Evolutionary conservation across 139 green algal genomes (phyloP).

Genomic region (Coccomyxa sp.): DNA sequence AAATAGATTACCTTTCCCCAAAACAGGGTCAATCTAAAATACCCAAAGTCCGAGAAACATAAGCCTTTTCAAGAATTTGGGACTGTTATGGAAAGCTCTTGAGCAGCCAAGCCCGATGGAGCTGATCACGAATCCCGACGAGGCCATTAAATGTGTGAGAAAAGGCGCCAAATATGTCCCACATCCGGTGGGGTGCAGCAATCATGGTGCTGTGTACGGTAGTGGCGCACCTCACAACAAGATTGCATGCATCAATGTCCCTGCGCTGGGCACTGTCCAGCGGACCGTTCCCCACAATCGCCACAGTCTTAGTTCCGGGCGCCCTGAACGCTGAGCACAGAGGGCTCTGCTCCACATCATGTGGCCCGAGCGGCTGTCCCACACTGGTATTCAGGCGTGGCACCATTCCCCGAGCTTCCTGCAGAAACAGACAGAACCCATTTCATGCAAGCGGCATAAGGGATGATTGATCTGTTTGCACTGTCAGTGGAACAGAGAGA

Average conservation of each 20-base stretch:
- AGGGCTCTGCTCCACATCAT: background rate
- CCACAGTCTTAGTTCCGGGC: background rate
- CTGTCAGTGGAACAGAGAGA: no score
- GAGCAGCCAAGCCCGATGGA: background rate
- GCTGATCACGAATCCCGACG: background rate
- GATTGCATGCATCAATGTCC: background rate
- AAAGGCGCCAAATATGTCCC: background rate
- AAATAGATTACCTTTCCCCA: background rate
- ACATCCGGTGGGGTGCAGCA: background rate
- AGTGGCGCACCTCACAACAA: background rate
- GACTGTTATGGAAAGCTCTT: background rate
- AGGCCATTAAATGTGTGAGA: background rate
- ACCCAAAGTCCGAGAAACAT: no score
- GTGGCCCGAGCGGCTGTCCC: background rate
- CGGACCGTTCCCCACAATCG: constrained; percentile 1
- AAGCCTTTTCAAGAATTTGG: background rate
- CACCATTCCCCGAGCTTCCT: no score
- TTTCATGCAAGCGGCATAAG: no score
- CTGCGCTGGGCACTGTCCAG: background rate
- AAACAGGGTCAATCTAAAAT: background rate
- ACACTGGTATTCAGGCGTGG: background rate
- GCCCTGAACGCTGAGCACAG: background rate
- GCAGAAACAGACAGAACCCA: no score
- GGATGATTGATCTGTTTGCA: no score
- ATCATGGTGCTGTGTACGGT: background rate